Evolutionary conservation across 306 rosid species (phyloP).

Genomic region (Argentina anserina): DNA sequence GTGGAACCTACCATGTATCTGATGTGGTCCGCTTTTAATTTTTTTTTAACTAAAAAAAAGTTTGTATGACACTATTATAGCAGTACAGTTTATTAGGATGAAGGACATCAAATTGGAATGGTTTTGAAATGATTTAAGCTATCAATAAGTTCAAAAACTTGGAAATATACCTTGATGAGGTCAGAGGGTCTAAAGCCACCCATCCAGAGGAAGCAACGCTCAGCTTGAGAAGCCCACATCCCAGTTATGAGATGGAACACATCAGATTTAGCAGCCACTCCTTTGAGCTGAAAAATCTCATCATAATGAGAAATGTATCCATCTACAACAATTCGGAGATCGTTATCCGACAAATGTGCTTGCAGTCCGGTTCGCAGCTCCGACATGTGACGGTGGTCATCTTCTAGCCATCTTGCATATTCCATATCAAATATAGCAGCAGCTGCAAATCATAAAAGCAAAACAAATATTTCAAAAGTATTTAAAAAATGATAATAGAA

Average conservation of each 20-base stretch:
- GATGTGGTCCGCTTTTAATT: background rate
- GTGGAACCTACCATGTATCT: background rate
- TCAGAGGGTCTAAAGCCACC: conserved; percentile 93
- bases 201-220: conserved; percentile 91
- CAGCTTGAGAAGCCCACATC: conserved; percentile 80
- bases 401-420: conserved; percentile 87
- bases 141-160: background rate
- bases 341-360: conserved; percentile 57
- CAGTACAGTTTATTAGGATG: background rate
- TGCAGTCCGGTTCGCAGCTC: conserved; percentile 66
- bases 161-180: conserved; percentile 53
- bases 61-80: background rate
- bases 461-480: background rate
- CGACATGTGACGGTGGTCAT: conserved; percentile 67
- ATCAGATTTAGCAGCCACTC: conserved; percentile 71
- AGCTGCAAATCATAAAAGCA: conserved; percentile 30
- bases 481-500: no score
- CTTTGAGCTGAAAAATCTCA: conserved; percentile 68
- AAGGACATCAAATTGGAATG: background rate
- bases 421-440: conserved; percentile 96
- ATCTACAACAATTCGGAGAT: conserved; percentile 57
- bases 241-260: conserved; percentile 91
- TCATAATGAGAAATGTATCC: conserved; percentile 66
- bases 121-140: background rate
- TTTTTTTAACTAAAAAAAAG: background rate